Evolutionary conservation across 306 rosid species (phyloP), one percentile per base, ranked within the genome.

Genomic region (Trifolium dubium): DNA sequence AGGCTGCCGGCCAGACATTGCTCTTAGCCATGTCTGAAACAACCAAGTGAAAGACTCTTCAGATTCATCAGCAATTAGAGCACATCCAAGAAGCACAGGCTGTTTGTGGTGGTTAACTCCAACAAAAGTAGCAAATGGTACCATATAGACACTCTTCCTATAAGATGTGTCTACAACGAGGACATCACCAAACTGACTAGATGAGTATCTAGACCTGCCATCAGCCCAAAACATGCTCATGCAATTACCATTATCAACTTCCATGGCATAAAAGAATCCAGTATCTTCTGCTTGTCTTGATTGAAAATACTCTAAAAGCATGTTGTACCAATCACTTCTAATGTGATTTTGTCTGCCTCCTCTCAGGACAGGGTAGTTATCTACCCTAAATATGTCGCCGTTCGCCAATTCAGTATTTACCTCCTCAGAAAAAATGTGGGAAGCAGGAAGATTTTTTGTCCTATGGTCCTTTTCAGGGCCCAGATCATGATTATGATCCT

Each of bases 221-320:
- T 94, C 98, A 29, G 98, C 96, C 98, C 97, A 94, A 84, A 94
- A 94, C 75, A 94, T 54, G 84, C 89, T 94, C 98, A 89, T 84
- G 90, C 95, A 89, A 54, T 68, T 86, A 68, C 96, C 90, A 76
- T 85, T 76, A 54, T 84, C 92, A 68, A 89, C 92, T 82, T 91
- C 96, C 28, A 87, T 83, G 28, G 98, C 88, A 79, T 91, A 85
- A 77, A 94, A 94, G 84, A 94, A 94, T 31, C 96, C 96, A n/a
- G 92, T 89, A 79, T 94, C 98, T 84, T 91, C 97, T 9, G 96
- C 89, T 76, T 91, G 98, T 71, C 69, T 88, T 77, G 85, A 79
- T 76, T 94, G 98, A 78, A 89, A 91, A 87, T 91, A 94, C 58
- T 89, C 98, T 54, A 86, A 74, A 74, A 94, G 92, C 81, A 88